Percentiles rank a stretch among this genome's conserved stretches.
phyloP scores from a whole-genome alignment of 768 basidiomycete species.

The Hericium erinaceus region DNA sequence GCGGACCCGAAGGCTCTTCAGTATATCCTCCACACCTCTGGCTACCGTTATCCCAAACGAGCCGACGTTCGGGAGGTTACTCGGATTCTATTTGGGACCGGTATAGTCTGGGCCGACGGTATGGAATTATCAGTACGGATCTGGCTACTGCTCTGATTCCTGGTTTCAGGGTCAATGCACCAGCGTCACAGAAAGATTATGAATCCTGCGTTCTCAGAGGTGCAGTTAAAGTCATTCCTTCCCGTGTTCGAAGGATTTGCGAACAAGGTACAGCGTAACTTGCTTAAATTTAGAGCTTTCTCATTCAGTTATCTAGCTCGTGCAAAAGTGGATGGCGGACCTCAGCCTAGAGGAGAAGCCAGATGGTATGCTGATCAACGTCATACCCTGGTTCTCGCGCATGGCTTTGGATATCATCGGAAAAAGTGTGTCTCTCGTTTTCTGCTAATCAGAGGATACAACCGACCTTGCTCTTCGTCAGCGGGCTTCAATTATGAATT shows the following conservation, averaged over 20 bases:
- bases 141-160: neutral
- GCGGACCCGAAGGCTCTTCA: slow-evolving; percentile 17
- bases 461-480: neutral
- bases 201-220: slow-evolving; percentile 16
- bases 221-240: slow-evolving; percentile 16
- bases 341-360: slow-evolving; percentile 5
- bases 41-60: slow-evolving; percentile 17
- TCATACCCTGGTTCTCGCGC: slow-evolving; percentile 17
- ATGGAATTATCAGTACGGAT: neutral
- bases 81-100: slow-evolving; percentile 13
- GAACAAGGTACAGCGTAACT: slow-evolving; percentile 9
- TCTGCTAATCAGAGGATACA: neutral
- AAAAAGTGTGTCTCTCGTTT: slow-evolving; percentile 9
- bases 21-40: slow-evolving; percentile 20
- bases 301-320: slow-evolving; percentile 6
- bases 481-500: slow-evolving; percentile 12
- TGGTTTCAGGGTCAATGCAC: slow-evolving; percentile 12
- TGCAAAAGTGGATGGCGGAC: slow-evolving; percentile 18
- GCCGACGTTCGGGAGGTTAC: slow-evolving; percentile 8
- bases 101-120: slow-evolving; percentile 14
- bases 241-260: slow-evolving; percentile 13
- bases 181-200: slow-evolving; percentile 17
- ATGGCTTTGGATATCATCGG: slow-evolving; percentile 20
- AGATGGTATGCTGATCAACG: slow-evolving; percentile 10
- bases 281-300: neutral